Base-by-base conservation (phyloP, 176 grass and related monocot species). In the Oryza meyeriana region DNA sequence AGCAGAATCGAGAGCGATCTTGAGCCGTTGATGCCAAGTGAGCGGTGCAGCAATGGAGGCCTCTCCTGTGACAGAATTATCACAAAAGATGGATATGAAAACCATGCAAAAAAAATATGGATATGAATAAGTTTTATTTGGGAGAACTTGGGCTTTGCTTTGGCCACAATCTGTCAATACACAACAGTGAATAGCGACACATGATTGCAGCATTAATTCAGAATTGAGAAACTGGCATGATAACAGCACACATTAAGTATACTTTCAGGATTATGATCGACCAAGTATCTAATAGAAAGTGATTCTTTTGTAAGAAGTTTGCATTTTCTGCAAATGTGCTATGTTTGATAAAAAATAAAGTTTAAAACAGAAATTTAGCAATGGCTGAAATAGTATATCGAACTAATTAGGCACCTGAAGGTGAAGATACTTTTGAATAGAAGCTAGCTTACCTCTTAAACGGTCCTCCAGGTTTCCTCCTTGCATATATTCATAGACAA, bases 401-500 rank as follows among this genome's bases (percentile, higher is more conserved):
- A 79, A 74, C 33, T 39, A 81, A 55, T 55, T 33, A 26, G 8
- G 3, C n/a, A 20, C 62, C 9, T 55, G 30, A 67, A 41, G 33
- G 17, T 25, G 6, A 2, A 0, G 1, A 47, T 47, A 40, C 7
- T 40, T 40, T 40, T 11, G 44, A 10, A 26, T 3, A 44, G 16
- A 11, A 6, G 9, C 48, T 29, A 25, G 31, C 25, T 45, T 79
- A 86, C 90, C 86, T 72, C 66, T 84, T 61, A 88, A 58, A 88
- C 64, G 67, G 22, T 75, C 44, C 30, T 84, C 30, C 22, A 91
- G 85, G 32, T 55, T 71, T 72, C 90, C 87, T 45, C 83, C 83
- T 16, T 82, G 34, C 87, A 92, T 86, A 35, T 84, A 89, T 63
- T 92, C 90, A 74, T 89, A 92, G 4, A 92, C 84, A 81, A 92